Base-by-base conservation (phyloP, 768 basidiomycete species). In the Rubroboletus pulcherrimus region DNA sequence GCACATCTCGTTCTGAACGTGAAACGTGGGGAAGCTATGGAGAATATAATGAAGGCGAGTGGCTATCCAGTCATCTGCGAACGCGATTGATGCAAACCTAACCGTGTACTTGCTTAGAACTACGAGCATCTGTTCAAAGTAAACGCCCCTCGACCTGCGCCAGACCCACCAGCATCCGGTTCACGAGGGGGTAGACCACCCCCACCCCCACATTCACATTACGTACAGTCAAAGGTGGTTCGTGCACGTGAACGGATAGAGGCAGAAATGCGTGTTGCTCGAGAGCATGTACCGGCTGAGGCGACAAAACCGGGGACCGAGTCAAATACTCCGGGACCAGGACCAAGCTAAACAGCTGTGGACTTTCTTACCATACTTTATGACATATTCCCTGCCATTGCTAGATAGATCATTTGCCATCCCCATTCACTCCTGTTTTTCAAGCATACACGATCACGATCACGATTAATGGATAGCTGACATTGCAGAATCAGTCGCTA, bases 211-310 rank as follows among this genome's bases (percentile, higher is more conserved):
- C 78, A 93, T 68, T 94, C 93, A 35, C 91, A 94, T 72, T 98
- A 98, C 73, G 78, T 98, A 12, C 95, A 96, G 69, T 95, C 93
- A 33, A 99, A 99, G 74, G 92, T 99, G n/a, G 83, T 92, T 43
- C 85, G 97, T 40, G 96, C 97, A 19, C 82, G 86, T 52, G 94
- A 98, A 74, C 85, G 97, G 74, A 86, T 98, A 81, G 90, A 97
- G 69, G 95, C 95, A 0, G 96, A 99, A 78, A 55, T 70, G 64
- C 71, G 70, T 57, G 56, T 69, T 34, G 60, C 60, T 46, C 61
- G 61, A 19, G 68, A 73, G 53, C 65, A 68, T 17, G 59, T 7
- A 5, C 45, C 52, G n/a, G 40, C 10, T 33, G 56, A 5, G 11
- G 40, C 57, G 49, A 48, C 59, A 47, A 68, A 64, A 58, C 56